Conservation (phyloP, 129 eudicot species). For the Flaveria bidentis region DNA sequence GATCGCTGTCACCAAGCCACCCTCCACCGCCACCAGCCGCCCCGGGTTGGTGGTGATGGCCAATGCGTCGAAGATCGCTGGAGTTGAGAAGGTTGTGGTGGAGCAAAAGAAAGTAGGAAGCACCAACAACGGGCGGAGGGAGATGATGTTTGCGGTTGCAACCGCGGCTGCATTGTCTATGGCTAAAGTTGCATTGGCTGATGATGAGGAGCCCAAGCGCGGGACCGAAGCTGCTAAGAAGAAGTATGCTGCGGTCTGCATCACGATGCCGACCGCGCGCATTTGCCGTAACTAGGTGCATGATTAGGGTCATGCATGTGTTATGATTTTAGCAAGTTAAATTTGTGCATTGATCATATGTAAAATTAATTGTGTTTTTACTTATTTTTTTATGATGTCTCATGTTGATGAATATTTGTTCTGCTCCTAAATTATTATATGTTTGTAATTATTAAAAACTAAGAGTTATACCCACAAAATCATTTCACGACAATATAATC, state of each 20-base stretch:
- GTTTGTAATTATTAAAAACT: too few species aligned
- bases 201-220: slow-evolving; percentile 61
- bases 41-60: slow-evolving; percentile 44
- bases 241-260: slow-evolving; percentile 79
- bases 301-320: not conserved
- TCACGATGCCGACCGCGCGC: slow-evolving; percentile 73
- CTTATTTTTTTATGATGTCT: not conserved
- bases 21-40: slow-evolving; percentile 51
- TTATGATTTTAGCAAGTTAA: not conserved
- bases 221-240: slow-evolving; percentile 85
- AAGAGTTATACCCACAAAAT: too few species aligned
- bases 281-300: slow-evolving; percentile 45
- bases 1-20: slow-evolving; percentile 34
- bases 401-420: too few species aligned
- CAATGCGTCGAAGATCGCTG: slow-evolving; percentile 44
- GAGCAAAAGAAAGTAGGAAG: slow-evolving; percentile 32
- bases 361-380: slow-evolving; percentile 30
- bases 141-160: slow-evolving; percentile 65
- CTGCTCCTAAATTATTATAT: too few species aligned
- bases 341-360: slow-evolving; percentile 34
- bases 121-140: slow-evolving; percentile 56
- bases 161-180: slow-evolving; percentile 65
- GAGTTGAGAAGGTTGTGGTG: slow-evolving; percentile 31
- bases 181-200: slow-evolving; percentile 73
- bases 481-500: too few species aligned